These are phyloP conservation scores for Vairimorpha apis DNA, from an alignment of 371 early-diverging fungal genomes.

Conservation along the genomic window DNA sequence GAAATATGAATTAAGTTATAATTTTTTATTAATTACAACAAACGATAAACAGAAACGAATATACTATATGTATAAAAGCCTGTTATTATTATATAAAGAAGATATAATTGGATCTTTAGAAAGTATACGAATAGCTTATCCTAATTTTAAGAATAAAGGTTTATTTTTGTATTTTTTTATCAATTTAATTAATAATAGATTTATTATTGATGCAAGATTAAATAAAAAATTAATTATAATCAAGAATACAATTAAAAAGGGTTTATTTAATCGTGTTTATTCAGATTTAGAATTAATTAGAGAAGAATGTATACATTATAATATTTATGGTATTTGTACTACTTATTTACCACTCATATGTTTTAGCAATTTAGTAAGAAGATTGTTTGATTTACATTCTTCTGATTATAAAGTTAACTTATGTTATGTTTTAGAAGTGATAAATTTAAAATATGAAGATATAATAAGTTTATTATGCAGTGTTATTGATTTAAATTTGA, in stretches of 20 bases:
- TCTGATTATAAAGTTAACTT: constrained; percentile 23
- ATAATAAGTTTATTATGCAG: constrained; percentile 8
- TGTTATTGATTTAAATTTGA: constrained; percentile 7
- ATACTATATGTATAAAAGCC: constrained; percentile 22
- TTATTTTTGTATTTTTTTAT: constrained; percentile 21
- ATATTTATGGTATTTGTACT: not conserved
- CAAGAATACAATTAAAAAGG: not conserved
- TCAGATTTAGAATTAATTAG: not conserved
- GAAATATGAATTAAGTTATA: constrained; percentile 6
- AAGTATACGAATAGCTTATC: constrained; percentile 6
- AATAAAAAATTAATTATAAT: not conserved
- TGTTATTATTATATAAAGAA: constrained; percentile 13
- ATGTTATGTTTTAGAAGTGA: constrained; percentile 2
- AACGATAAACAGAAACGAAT: not conserved
- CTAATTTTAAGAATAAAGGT: not conserved
- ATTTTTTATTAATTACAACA: not conserved
- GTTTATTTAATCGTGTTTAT: not conserved
- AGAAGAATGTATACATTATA: not conserved
- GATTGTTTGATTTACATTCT: not conserved
- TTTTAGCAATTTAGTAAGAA: constrained; percentile 14
- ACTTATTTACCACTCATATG: constrained; percentile 19
- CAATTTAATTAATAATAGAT: constrained; percentile 16
- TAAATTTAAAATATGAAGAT: constrained; percentile 16
- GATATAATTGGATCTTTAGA: constrained; percentile 1
- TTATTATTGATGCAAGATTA: not conserved